Percentiles rank a stretch among this genome's conserved stretches.
phyloP scores from a whole-genome alignment of 768 basidiomycete genomes.

The Amyloporia xantha region DNA sequence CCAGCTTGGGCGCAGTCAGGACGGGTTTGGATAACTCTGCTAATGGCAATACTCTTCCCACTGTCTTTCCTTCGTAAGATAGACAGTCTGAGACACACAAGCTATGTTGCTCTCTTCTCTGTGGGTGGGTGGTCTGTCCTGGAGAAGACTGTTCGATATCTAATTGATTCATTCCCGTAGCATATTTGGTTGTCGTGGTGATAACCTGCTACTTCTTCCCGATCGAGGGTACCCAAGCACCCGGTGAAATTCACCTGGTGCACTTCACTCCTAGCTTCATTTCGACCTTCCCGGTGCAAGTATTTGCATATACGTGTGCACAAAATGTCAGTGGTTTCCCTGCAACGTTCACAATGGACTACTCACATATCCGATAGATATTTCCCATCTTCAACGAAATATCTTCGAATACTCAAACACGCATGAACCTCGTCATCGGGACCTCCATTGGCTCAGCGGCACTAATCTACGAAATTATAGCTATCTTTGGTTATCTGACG shows the following conservation, averaged over 20 bases:
- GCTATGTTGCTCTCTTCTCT: conserved; percentile 86
- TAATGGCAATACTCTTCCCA: conserved; percentile 73
- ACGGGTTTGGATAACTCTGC: conserved; percentile 71
- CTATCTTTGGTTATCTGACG: conserved; percentile 84
- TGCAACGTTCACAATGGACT: neutral
- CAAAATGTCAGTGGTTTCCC: conserved; percentile 66
- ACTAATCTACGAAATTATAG: conserved; percentile 83
- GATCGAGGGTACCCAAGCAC: conserved; percentile 50
- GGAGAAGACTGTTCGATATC: too few species aligned
- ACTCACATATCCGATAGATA: conserved; percentile 48
- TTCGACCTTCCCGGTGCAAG: conserved; percentile 87
- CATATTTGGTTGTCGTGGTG: conserved; percentile 74
- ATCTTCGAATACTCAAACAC: conserved; percentile 65
- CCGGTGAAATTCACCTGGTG: conserved; percentile 64
- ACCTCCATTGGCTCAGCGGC: conserved; percentile 82
- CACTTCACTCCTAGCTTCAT: conserved; percentile 75
- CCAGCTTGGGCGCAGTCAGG: conserved; percentile 74
- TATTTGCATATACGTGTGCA: conserved; percentile 88
- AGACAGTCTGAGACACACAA: conserved; percentile 84
- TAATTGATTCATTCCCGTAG: conserved; percentile 30
- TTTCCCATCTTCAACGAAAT: conserved; percentile 96
- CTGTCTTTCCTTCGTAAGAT: conserved; percentile 77
- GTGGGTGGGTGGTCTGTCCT: conserved; percentile 70
- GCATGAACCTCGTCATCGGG: conserved; percentile 83
- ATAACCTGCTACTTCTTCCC: conserved; percentile 75